phyloP scores from a whole-genome alignment of 345 rosid species.

The Melaleuca quinquenervia region DNA sequence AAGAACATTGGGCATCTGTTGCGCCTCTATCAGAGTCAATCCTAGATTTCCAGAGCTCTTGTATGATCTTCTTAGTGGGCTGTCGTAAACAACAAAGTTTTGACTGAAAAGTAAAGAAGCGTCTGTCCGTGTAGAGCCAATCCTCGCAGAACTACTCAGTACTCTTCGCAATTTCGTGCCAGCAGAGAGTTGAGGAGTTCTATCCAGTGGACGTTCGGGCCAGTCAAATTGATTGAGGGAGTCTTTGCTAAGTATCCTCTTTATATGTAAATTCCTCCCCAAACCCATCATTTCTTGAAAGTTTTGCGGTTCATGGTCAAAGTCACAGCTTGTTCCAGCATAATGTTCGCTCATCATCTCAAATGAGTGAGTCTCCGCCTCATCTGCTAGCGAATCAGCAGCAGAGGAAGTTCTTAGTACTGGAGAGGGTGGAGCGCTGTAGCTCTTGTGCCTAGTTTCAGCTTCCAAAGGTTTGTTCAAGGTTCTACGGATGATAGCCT shows the following conservation, averaged over 20 bases:
- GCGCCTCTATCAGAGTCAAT: constrained; percentile 30
- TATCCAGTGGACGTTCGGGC: constrained; percentile 82
- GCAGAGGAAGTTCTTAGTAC: constrained; percentile 61
- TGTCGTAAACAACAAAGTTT: constrained; percentile 15
- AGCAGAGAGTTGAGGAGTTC: constrained; percentile 52
- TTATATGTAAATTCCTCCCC: constrained; percentile 21
- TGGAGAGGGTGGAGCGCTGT: constrained; percentile 91
- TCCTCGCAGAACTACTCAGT: constrained; percentile 58
- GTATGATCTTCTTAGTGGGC: constrained; percentile 53
- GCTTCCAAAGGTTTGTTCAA: constrained; percentile 52
- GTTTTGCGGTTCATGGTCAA: constrained; percentile 10
- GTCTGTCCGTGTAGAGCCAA: constrained; percentile 25
- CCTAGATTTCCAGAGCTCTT: constrained; percentile 54
- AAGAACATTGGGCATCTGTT: constrained; percentile 25
- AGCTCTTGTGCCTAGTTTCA: constrained; percentile 50
- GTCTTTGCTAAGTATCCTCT: constrained; percentile 36
- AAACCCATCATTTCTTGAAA: constrained; percentile 9
- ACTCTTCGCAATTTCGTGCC: constrained; percentile 56
- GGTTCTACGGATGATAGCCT: constrained; percentile 78
- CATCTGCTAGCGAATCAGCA: constrained; percentile 55
- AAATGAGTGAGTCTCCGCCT: constrained; percentile 27
- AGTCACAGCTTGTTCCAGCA: constrained; percentile 8
- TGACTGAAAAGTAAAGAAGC: constrained; percentile 1
- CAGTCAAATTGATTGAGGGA: constrained; percentile 41
- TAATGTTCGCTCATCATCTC: constrained; percentile 28